Evolutionary conservation across 495 filamentous ascomycete species (phyloP).

Genomic region (Tuber indicum): DNA sequence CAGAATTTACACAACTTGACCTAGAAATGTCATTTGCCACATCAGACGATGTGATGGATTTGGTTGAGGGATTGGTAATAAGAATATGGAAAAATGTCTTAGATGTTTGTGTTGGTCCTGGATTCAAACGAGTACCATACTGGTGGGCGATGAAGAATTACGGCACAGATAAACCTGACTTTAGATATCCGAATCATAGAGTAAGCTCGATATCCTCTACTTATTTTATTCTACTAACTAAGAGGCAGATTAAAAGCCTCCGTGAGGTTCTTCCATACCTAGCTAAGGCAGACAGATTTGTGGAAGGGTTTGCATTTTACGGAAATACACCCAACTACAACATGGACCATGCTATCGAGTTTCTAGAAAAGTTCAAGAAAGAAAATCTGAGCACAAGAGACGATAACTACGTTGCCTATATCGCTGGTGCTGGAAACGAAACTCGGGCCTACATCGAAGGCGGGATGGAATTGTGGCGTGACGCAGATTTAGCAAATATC

Average conservation of each 20-base stretch:
- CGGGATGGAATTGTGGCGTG: constrained; percentile 12
- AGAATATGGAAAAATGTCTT: constrained; percentile 49
- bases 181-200: constrained; percentile 50
- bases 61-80: constrained; percentile 60
- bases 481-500: constrained; percentile 19
- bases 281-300: constrained; percentile 10
- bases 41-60: constrained; percentile 64
- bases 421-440: constrained; percentile 10
- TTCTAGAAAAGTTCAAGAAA: constrained; percentile 42
- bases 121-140: constrained; percentile 62
- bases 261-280: constrained; percentile 21
- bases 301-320: background rate
- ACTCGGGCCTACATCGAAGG: constrained; percentile 3
- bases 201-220: constrained; percentile 12
- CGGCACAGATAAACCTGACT: constrained; percentile 88
- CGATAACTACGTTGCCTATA: constrained; percentile 25
- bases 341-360: constrained; percentile 30
- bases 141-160: constrained; percentile 69
- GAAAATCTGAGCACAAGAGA: constrained; percentile 14
- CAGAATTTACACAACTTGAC: constrained; percentile 96
- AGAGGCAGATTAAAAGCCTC: constrained; percentile 55
- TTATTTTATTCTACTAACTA: constrained; percentile 24
- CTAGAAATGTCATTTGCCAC: constrained; percentile 81
- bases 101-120: constrained; percentile 31
- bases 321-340: background rate